Evolutionary conservation across 1,284 basidiomycete species (phyloP).

Genomic region (Cutaneotrichosporon cavernicola): DNA sequence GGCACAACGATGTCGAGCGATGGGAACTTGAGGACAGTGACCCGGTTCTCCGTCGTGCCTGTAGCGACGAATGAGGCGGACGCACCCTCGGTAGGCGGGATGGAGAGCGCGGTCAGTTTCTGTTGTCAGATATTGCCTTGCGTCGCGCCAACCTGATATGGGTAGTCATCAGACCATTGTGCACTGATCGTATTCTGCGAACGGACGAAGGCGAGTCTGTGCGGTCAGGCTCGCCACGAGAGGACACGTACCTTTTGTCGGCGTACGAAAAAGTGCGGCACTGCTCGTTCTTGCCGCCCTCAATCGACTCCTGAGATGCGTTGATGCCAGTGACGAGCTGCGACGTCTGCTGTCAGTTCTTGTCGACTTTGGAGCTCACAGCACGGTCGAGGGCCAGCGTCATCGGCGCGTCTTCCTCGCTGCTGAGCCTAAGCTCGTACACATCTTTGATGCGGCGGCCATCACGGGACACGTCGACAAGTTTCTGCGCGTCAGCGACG

Average conservation of each 20-base stretch:
- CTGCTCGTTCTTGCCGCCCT: slow-evolving; percentile 72
- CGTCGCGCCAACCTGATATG: slow-evolving; percentile 71
- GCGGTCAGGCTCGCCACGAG: slow-evolving; percentile 10
- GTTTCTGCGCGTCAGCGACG: slow-evolving; percentile 22
- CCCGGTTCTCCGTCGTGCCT: slow-evolving; percentile 49
- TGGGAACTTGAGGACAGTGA: slow-evolving; percentile 68
- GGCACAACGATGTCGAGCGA: slow-evolving; percentile 63
- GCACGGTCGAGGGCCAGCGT: slow-evolving; percentile 72
- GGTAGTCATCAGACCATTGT: slow-evolving; percentile 70
- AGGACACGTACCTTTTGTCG: slow-evolving; percentile 58
- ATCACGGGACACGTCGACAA: slow-evolving; percentile 65
- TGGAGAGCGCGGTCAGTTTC: slow-evolving; percentile 49
- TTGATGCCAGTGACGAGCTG: slow-evolving; percentile 80
- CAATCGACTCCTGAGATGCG: slow-evolving; percentile 63
- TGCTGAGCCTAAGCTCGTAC: slow-evolving; percentile 70
- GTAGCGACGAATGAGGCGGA: slow-evolving; percentile 36
- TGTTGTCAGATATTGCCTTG: slow-evolving; percentile 18
- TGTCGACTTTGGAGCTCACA: slow-evolving; percentile 52
- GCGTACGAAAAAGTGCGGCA: slow-evolving; percentile 68
- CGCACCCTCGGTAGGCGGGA: slow-evolving; percentile 6
- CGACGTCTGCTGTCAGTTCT: slow-evolving; percentile 50
- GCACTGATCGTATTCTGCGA: slow-evolving; percentile 65
- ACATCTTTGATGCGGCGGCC: slow-evolving; percentile 63
- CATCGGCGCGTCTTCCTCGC: slow-evolving; percentile 87
- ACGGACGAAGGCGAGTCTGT: slow-evolving; percentile 60